Conservation (phyloP, 2,329 filamentous ascomycete genomes). For the Claviceps cyperi region DNA sequence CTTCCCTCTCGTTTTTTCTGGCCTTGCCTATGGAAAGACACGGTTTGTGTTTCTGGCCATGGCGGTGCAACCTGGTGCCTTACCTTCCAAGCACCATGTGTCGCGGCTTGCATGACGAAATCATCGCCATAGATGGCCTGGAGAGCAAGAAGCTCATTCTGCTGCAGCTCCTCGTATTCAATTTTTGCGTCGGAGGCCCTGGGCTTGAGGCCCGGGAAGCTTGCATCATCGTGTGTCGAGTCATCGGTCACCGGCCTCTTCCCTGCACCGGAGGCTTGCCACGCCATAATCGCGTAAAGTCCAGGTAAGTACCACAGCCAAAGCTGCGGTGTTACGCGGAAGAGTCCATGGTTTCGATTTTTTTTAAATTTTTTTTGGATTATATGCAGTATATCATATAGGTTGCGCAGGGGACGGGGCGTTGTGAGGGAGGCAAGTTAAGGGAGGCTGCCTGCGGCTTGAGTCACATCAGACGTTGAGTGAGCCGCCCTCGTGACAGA, state of each 20-base stretch:
- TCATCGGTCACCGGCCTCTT: slow-evolving; percentile 31
- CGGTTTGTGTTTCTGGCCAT: slow-evolving; percentile 5
- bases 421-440: neutral
- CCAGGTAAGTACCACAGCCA: slow-evolving; percentile 34
- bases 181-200: slow-evolving; percentile 31
- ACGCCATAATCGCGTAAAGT: slow-evolving; percentile 32
- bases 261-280: slow-evolving; percentile 32
- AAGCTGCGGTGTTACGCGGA: slow-evolving; percentile 36
- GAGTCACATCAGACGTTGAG: no score
- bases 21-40: neutral
- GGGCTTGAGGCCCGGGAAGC: slow-evolving; percentile 36
- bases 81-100: slow-evolving; percentile 75
- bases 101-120: slow-evolving; percentile 58
- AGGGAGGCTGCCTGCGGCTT: neutral
- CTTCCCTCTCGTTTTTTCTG: neutral
- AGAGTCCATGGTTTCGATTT: slow-evolving; percentile 25
- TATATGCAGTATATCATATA: neutral
- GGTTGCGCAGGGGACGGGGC: neutral
- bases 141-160: slow-evolving; percentile 75
- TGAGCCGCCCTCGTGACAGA: no score
- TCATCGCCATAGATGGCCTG: slow-evolving; percentile 84
- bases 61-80: slow-evolving; percentile 9
- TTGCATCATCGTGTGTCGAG: slow-evolving; percentile 31
- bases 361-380: neutral
- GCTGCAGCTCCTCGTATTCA: slow-evolving; percentile 71